Conservation (phyloP, 2,329 filamentous ascomycete species). For the Rutstroemia sydowiana region DNA sequence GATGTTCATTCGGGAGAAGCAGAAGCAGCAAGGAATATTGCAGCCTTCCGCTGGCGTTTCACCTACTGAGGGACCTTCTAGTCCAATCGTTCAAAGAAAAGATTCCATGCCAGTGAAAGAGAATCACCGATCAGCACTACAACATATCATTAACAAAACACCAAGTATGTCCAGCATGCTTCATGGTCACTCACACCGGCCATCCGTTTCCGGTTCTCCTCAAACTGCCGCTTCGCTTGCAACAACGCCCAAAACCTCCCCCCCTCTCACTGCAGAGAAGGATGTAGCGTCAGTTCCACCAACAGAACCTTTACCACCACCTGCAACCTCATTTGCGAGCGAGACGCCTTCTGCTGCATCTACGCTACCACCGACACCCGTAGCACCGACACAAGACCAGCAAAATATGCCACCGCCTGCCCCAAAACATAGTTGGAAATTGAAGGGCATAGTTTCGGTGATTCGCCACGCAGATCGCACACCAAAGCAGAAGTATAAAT, state of each 20-base stretch:
- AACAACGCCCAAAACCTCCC: slow-evolving; percentile 25
- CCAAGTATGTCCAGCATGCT: slow-evolving; percentile 52
- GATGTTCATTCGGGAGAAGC: slow-evolving; percentile 77
- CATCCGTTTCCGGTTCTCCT: slow-evolving; percentile 37
- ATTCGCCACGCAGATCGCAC: slow-evolving; percentile 95
- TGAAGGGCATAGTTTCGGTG: slow-evolving; percentile 95
- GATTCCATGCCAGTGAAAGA: slow-evolving; percentile 31
- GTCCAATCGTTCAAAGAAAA: slow-evolving; percentile 13
- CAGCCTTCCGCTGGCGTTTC: slow-evolving; percentile 31
- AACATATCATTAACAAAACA: slow-evolving; percentile 51
- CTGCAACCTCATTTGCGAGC: slow-evolving; percentile 16
- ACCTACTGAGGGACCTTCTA: slow-evolving; percentile 11
- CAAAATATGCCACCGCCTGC: slow-evolving; percentile 43
- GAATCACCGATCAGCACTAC: slow-evolving; percentile 43
- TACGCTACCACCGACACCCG: slow-evolving; percentile 19
- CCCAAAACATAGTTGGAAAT: slow-evolving; percentile 91
- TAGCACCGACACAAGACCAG: slow-evolving; percentile 9
- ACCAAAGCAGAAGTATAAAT: slow-evolving; percentile 99
- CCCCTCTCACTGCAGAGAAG: slow-evolving; percentile 20
- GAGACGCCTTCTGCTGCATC: slow-evolving; percentile 15
- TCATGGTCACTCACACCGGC: slow-evolving; percentile 39
- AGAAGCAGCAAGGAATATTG: slow-evolving; percentile 39
- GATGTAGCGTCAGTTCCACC: slow-evolving; percentile 21
- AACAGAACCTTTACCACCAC: slow-evolving; percentile 23
- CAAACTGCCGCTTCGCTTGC: slow-evolving; percentile 29